Evolutionary conservation across 345 rosid genomes (phyloP).

Genomic region (Populus euphratica): DNA sequence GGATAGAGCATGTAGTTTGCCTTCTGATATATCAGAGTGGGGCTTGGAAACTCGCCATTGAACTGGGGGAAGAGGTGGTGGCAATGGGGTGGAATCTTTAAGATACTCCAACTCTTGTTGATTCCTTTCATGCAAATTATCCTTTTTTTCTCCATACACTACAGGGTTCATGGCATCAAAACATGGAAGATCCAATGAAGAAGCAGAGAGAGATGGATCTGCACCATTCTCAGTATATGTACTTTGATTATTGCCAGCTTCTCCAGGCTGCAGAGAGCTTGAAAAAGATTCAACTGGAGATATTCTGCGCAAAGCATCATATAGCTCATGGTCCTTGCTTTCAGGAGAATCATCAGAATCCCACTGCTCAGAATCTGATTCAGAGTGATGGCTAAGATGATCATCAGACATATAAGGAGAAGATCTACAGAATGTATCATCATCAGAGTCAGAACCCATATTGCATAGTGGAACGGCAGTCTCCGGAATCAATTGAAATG

Average conservation of each 20-base stretch:
- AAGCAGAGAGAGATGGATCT: slow-evolving; percentile 33
- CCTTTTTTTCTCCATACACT: slow-evolving; percentile 19
- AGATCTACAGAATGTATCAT: slow-evolving; percentile 81
- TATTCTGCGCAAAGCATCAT: slow-evolving; percentile 42
- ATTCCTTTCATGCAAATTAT: slow-evolving; percentile 18
- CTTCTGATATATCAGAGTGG: slow-evolving; percentile 30
- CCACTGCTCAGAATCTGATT: slow-evolving; percentile 83
- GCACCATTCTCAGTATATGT: slow-evolving; percentile 30
- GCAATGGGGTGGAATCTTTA: slow-evolving; percentile 39
- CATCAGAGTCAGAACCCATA: slow-evolving; percentile 61
- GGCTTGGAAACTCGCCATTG: slow-evolving; percentile 59
- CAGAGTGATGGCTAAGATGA: slow-evolving; percentile 52
- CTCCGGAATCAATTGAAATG: slow-evolving; percentile 89
- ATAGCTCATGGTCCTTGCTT: slow-evolving; percentile 40
- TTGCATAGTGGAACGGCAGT: slow-evolving; percentile 33
- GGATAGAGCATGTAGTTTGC: slow-evolving; percentile 30
- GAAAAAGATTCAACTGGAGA: slow-evolving; percentile 39
- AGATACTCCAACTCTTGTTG: slow-evolving; percentile 29
- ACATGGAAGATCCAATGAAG: slow-evolving; percentile 51
- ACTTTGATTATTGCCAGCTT: slow-evolving; percentile 14
- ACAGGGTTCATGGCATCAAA: slow-evolving; percentile 45
- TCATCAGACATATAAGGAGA: slow-evolving; percentile 71
- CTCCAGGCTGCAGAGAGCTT: slow-evolving; percentile 31
- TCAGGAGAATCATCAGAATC: slow-evolving; percentile 54
- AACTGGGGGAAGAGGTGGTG: slow-evolving; percentile 79